Evolutionary conservation across 202 grass and related monocot species (phyloP).

Genomic region (Setaria viridis): DNA sequence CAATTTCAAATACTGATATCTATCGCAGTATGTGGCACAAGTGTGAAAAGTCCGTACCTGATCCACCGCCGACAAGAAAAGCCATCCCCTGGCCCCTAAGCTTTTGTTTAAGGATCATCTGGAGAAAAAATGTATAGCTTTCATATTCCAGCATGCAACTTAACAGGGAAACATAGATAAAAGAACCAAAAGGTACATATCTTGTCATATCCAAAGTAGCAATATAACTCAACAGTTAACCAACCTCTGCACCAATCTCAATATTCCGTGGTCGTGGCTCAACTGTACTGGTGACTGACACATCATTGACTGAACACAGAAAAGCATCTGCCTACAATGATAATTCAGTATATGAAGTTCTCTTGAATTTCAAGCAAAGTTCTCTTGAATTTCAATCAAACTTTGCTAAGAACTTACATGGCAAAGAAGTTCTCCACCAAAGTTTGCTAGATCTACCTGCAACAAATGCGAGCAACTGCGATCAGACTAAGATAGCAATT

Average conservation of each 20-base stretch:
- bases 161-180: constrained; percentile 10
- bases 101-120: constrained; percentile 97
- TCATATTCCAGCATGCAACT: constrained; percentile 46
- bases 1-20: constrained; percentile 22
- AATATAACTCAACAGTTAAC: constrained; percentile 31
- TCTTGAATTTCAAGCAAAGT: constrained; percentile 6
- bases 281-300: constrained; percentile 70
- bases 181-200: constrained; percentile 16
- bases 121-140: constrained; percentile 17
- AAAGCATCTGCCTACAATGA: constrained; percentile 75
- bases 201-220: constrained; percentile 17
- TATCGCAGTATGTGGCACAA: background rate
- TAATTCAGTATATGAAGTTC: constrained; percentile 32
- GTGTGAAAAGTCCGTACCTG: constrained; percentile 57
- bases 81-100: constrained; percentile 90
- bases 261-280: constrained; percentile 74
- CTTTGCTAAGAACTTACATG: constrained; percentile 58
- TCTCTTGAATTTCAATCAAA: constrained; percentile 8
- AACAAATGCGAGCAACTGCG: constrained; percentile 22
- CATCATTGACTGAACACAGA: constrained; percentile 91
- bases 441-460: constrained; percentile 81
- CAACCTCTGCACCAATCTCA: constrained; percentile 90
- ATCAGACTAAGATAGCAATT: constrained; percentile 35
- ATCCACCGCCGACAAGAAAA: constrained; percentile 90
- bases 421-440: constrained; percentile 82